Conservation (phyloP, 208 protist species). For the Lotmaria passim region DNA sequence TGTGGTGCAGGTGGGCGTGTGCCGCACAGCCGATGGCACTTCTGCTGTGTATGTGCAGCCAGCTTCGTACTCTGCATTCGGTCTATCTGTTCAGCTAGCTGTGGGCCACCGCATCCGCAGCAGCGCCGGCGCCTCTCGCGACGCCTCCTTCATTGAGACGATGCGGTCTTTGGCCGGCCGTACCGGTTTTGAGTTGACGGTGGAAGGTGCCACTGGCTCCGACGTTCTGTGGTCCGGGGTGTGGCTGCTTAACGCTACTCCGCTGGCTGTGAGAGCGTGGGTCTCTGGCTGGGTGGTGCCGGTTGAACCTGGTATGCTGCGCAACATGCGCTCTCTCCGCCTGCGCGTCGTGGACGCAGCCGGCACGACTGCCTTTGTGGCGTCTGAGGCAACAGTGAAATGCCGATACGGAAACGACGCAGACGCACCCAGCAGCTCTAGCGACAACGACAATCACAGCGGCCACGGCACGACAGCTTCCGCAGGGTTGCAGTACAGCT, state of each 20-base stretch:
- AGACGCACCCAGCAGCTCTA: neutral
- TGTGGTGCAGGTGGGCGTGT: slow-evolving; percentile 25
- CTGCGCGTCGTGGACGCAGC: slow-evolving; percentile 18
- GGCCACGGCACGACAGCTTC: neutral
- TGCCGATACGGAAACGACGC: slow-evolving; percentile 18
- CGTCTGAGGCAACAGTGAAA: neutral
- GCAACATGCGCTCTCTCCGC: slow-evolving; percentile 20
- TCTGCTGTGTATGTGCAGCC: slow-evolving; percentile 24
- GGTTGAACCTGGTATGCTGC: slow-evolving; percentile 9
- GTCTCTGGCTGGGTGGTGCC: slow-evolving; percentile 16
- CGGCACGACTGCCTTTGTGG: slow-evolving; percentile 16
- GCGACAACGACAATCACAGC: neutral
- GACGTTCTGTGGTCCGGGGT: slow-evolving; percentile 18
- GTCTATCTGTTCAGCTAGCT: slow-evolving; percentile 9
- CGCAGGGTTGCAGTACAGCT: neutral
- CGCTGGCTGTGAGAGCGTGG: slow-evolving; percentile 26
- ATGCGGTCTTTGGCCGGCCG: slow-evolving; percentile 7
- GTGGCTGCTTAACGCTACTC: slow-evolving; percentile 10
- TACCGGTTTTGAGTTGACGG: slow-evolving; percentile 16
- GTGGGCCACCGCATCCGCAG: slow-evolving; percentile 21
- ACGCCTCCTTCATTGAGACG: slow-evolving; percentile 17
- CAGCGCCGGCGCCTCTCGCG: slow-evolving; percentile 15
- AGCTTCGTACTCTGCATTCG: slow-evolving; percentile 12
- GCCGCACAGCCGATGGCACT: slow-evolving; percentile 3
- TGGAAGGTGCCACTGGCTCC: slow-evolving; percentile 4